phyloP scores from a whole-genome alignment of 495 filamentous ascomycete species.

The Talaromyces trachyspermus region DNA sequence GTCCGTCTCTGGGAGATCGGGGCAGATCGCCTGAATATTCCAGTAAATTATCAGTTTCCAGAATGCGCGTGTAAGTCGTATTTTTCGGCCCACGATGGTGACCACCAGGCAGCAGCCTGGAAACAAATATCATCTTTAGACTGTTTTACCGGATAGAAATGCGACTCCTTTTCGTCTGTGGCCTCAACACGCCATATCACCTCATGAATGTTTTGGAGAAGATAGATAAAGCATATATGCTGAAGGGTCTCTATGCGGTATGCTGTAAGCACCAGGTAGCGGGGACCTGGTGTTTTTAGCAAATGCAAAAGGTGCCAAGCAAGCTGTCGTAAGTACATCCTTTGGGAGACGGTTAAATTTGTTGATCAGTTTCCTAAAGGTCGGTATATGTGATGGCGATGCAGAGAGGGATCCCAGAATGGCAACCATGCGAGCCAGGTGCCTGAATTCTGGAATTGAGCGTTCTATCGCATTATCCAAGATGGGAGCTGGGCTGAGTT shows the following conservation, averaged over 20 bases:
- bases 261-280: not conserved
- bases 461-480: not conserved
- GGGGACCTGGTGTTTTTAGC: not conserved
- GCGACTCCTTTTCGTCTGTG: not conserved
- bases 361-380: not conserved
- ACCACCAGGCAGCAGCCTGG: not conserved
- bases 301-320: too few relatives aligned
- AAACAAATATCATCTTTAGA: not conserved
- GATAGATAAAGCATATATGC: not conserved
- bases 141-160: too few relatives aligned
- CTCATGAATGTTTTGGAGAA: not conserved
- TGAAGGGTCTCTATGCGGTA: not conserved
- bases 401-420: too few relatives aligned
- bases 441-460: not conserved
- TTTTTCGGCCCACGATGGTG: not conserved
- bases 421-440: not conserved
- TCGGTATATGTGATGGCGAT: too few relatives aligned
- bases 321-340: not conserved
- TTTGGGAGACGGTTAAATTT: not conserved
- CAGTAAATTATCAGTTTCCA: not conserved
- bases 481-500: not conserved
- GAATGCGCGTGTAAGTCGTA: not conserved
- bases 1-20: not conserved
- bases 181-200: not conserved
- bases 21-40: not conserved